Evolutionary conservation across 2,329 filamentous ascomycete genomes (phyloP), one percentile per base, ranked within the genome.

Genomic region (Cryphonectria japonica): DNA sequence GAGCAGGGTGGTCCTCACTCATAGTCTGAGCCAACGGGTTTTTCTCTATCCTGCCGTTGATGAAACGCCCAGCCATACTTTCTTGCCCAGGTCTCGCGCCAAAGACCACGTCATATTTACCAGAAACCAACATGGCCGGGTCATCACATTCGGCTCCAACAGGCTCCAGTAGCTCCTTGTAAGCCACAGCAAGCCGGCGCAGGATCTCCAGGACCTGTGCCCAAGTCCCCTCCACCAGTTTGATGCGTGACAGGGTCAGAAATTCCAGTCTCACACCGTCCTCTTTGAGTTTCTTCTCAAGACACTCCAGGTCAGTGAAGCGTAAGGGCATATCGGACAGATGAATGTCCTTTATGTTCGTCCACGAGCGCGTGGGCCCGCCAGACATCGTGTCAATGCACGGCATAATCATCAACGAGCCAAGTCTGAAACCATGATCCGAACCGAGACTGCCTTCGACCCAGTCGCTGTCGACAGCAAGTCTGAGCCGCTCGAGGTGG

Each of bases 381-480:
- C 32, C 26, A 3, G 32, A 39, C 4, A 16, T 4, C 2, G 50
- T 13, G 29, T 26, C 11, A 2, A 2, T 13, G 22, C 8, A 19
- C 66, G n/a, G 61, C 39, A 7, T 52, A 4, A 67, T 32, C 8
- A 69, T 32, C 8, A 69, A 19, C 1, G n/a, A 37, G 11, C 59
- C 67, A 8, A 64, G 37, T 2, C 39, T 43, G 8, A 63, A 14
- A 7, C n/a, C 29, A 1, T 61, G 26, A 9, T 67, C 50, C 26
- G 50, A 22, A 2, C 64, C 60, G 13, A 65, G 59, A 7, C 32
- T 52, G 26, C 68, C 59, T 7, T 70, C 68, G 0, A 60, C 54
- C 70, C 70, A 72, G 16, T 59, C 68, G n/a, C 64, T 54, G 70
- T 72, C 70, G 19, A 67, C 14, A 3, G 41, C 63, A 59, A 72